These are phyloP conservation scores for Solanum chacoense DNA, from an alignment of 305 asterid genomes.

Conservation along the genomic window DNA sequence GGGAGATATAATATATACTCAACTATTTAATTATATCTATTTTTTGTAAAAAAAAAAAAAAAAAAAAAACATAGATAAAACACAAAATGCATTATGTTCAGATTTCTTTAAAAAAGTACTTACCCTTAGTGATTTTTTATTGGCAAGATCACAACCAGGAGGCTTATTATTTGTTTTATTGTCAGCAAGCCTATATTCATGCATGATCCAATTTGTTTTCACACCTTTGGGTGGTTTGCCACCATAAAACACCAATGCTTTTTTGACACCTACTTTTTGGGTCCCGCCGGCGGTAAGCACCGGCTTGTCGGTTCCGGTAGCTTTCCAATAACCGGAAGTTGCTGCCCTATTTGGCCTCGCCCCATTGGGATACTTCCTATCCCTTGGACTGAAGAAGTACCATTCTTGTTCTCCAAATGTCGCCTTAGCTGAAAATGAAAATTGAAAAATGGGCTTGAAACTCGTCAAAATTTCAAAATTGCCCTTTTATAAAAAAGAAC, in stretches of 20 bases:
- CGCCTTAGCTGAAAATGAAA: constrained; percentile 44
- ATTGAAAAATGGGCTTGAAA: not conserved
- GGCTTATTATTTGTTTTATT: constrained; percentile 50
- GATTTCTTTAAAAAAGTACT: not conserved
- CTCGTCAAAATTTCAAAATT: not conserved
- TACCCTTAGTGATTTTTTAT: constrained; percentile 72
- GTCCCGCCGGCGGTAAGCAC: constrained; percentile 69
- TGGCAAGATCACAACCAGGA: constrained; percentile 47
- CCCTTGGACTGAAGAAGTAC: constrained; percentile 87
- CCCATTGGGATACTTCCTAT: constrained; percentile 84
- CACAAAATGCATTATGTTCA: not conserved
- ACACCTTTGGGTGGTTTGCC: constrained; percentile 89
- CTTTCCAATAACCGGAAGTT: constrained; percentile 92
- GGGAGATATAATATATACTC: not conserved
- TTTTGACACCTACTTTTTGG: constrained; percentile 77
- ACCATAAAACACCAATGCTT: constrained; percentile 77
- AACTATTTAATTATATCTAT: not conserved
- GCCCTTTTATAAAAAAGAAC: not conserved
- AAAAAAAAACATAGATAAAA: no score
- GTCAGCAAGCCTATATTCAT: constrained; percentile 63
- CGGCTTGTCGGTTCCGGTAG: constrained; percentile 91
- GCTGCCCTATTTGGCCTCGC: constrained; percentile 84
- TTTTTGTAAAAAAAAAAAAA: no score
- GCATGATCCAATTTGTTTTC: constrained; percentile 94
- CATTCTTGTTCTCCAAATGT: constrained; percentile 91